Evolutionary conservation across 257 asterid genomes (phyloP).

Genomic region (Przewalskia tangutica): DNA sequence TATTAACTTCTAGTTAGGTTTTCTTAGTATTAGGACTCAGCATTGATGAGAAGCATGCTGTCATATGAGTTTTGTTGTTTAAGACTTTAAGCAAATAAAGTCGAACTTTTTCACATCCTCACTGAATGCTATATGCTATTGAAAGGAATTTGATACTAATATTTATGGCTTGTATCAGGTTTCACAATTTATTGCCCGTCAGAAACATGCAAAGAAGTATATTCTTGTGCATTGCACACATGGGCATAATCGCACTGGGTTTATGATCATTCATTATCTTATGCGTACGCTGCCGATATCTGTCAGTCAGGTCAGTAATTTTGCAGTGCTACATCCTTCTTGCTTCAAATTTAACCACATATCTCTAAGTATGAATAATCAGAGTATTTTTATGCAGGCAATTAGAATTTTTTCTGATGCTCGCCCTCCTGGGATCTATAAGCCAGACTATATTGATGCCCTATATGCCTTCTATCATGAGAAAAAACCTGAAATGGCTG

Average conservation of each 20-base stretch:
- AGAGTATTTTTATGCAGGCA: constrained; percentile 41
- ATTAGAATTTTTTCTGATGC: constrained; percentile 70
- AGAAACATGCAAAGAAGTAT: constrained; percentile 55
- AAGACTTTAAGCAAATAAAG: neutral
- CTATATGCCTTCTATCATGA: constrained; percentile 83
- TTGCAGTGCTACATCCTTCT: neutral
- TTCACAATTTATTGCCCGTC: constrained; percentile 62
- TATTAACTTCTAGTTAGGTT: neutral
- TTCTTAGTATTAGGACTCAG: neutral
- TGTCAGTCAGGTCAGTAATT: constrained; percentile 64
- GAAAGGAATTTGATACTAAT: neutral
- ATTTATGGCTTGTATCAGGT: constrained; percentile 35
- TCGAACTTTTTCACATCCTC: neutral
- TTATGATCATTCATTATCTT: constrained; percentile 82
- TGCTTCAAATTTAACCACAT: neutral
- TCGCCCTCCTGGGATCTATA: constrained; percentile 94
- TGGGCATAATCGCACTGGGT: constrained; percentile 97
- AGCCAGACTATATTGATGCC: constrained; percentile 80
- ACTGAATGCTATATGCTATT: neutral
- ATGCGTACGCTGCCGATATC: constrained; percentile 69
- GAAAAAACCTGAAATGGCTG: constrained; percentile 62
- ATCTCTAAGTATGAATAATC: neutral
- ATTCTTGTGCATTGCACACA: constrained; percentile 94
- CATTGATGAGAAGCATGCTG: neutral
- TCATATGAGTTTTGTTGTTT: neutral